Base-by-base conservation (phyloP, 2,329 filamentous ascomycete species). In the Botryotinia calthae region DNA sequence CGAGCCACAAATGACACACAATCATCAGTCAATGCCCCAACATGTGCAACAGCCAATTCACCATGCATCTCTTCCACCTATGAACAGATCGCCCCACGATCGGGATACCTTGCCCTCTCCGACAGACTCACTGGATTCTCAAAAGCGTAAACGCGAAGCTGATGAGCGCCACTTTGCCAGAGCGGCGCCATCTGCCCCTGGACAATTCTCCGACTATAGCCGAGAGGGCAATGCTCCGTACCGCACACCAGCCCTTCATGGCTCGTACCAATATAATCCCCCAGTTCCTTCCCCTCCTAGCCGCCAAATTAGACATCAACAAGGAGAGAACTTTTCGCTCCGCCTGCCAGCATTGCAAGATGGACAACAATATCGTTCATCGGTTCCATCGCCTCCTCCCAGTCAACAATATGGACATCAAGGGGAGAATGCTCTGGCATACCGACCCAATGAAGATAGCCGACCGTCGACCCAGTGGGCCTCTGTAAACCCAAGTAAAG, bases 261-360 rank as follows among this genome's bases (percentile, higher is more conserved):
- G 14, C 7, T 28, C 28, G 22, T 34, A 51, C 37, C 25, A 51
- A 9, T 76, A 79, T 22, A 78, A 80, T 1, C 79, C 81, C 22
- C 77, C 82, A 25, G 81, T 82, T 34, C 81, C 81, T n/a, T 81
- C 81, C 34, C 76, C 81, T 42, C 80, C 80, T n/a, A 79, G 76
- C 28, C 79, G 79, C 54, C 74, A 76, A n/a, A 61, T 74, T 54
- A 46, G 46, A 67, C 40, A 54, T 67, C 64, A 54, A 54, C 64
- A n/a, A 8, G 34, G 34, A 54, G 46, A 54, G n/a, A 67, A 54
- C 16, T 12, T 25, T n/a, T 2, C 25, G 25, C 22, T 12, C 18
- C 46, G 8, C 8, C 34, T 18, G 6, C 9, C 46, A 54, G 25
- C 48, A 34, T 16, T 28, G 20, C 31, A 40, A 67, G 25, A 54